A percentile compares a stretch with the other conserved stretches of the same genome.
Conservation (phyloP, 306 rosid species). For the Gastrolobium bilobum region DNA sequence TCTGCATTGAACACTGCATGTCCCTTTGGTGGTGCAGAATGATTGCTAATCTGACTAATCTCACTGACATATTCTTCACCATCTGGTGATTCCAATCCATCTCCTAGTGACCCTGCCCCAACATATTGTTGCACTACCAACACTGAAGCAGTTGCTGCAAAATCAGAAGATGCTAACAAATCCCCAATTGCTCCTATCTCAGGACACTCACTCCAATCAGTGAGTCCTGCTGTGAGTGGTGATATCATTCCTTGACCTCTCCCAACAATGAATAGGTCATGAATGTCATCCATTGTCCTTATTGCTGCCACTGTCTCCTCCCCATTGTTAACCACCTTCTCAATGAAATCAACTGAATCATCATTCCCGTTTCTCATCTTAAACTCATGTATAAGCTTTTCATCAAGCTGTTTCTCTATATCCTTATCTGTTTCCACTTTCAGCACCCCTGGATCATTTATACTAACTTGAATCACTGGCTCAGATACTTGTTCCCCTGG, state of each 20-base stretch:
- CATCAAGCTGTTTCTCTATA: constrained; percentile 68
- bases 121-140: constrained; percentile 81
- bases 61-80: constrained; percentile 34
- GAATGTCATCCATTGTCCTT: constrained; percentile 69
- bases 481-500: constrained; percentile 49
- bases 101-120: constrained; percentile 52
- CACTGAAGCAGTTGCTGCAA: constrained; percentile 84
- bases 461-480: not conserved
- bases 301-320: constrained; percentile 87
- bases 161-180: constrained; percentile 85
- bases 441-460: constrained; percentile 36
- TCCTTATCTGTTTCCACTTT: constrained; percentile 58
- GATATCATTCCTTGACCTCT: constrained; percentile 85
- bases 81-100: constrained; percentile 43
- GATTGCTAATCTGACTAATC: constrained; percentile 6
- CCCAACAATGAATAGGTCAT: constrained; percentile 86
- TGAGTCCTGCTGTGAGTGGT: constrained; percentile 85
- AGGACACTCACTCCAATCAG: constrained; percentile 98
- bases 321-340: constrained; percentile 78
- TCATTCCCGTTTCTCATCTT: constrained; percentile 35
- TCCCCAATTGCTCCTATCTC: constrained; percentile 95
- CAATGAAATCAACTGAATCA: constrained; percentile 58
- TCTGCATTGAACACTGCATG: constrained; percentile 22
- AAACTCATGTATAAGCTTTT: constrained; percentile 64
- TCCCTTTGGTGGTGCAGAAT: constrained; percentile 32